Conservation (phyloP, 2,329 filamentous ascomycete genomes). For the Neocatenulostroma microsporum region DNA sequence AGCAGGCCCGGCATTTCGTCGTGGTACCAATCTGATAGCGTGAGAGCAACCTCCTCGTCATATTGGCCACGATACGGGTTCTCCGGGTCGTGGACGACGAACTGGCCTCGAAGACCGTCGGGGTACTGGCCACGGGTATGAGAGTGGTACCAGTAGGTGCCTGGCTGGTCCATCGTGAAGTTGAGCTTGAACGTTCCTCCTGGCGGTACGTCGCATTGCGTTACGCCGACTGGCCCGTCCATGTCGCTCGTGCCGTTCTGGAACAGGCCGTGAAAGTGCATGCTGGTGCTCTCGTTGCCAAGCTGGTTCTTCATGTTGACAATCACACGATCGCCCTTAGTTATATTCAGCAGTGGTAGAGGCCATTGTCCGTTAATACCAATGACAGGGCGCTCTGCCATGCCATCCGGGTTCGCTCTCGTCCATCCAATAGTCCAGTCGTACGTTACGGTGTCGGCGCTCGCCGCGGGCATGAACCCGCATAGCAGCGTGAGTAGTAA, state of each 20-base stretch:
- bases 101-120: constrained; percentile 59
- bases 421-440: constrained; percentile 51
- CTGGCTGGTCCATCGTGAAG: constrained; percentile 50
- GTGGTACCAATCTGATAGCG: constrained; percentile 71
- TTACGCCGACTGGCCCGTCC: constrained; percentile 63
- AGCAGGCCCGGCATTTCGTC: constrained; percentile 46
- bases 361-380: constrained; percentile 70
- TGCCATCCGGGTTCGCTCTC: constrained; percentile 48
- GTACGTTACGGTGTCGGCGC: constrained; percentile 35
- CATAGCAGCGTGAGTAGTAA: constrained; percentile 25
- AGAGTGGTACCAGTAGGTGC: constrained; percentile 60
- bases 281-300: constrained; percentile 53
- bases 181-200: constrained; percentile 57
- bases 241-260: constrained; percentile 68
- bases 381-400: constrained; percentile 45
- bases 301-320: constrained; percentile 61
- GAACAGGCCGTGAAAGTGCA: constrained; percentile 73
- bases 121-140: constrained; percentile 59
- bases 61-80: constrained; percentile 48
- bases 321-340: constrained; percentile 63
- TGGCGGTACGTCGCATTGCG: constrained; percentile 59
- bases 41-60: constrained; percentile 55
- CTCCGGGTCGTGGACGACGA: constrained; percentile 56
- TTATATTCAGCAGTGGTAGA: constrained; percentile 62
- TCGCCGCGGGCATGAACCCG: constrained; percentile 2